phyloP scores from a whole-genome alignment of 148 eudicot species.

The Arbutus unedo region DNA sequence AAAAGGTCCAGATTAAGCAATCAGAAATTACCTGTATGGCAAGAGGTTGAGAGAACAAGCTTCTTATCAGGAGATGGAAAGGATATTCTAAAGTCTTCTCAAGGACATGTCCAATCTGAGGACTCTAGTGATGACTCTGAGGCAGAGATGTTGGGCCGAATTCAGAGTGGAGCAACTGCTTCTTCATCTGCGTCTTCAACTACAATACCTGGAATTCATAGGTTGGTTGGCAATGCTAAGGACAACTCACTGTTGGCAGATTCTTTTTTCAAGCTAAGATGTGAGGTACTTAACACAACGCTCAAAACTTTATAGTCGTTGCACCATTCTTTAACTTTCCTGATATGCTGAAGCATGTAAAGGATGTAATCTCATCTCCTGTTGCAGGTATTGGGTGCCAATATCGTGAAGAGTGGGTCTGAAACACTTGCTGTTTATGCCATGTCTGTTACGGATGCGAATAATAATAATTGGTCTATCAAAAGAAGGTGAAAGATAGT shows the following conservation, averaged over 20 bases:
- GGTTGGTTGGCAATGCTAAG: slow-evolving; percentile 32
- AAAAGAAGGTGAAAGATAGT: slow-evolving; percentile 75
- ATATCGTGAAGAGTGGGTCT: slow-evolving; percentile 88
- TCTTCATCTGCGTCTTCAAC: slow-evolving; percentile 58
- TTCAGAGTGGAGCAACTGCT: slow-evolving; percentile 63
- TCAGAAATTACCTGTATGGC: slow-evolving; percentile 61
- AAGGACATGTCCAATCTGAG: slow-evolving; percentile 49
- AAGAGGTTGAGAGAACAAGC: slow-evolving; percentile 90
- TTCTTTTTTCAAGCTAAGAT: slow-evolving; percentile 84
- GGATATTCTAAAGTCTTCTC: slow-evolving; percentile 54
- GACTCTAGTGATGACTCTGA: slow-evolving; percentile 86
- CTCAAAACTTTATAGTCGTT: not conserved
- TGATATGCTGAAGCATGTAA: slow-evolving; percentile 2
- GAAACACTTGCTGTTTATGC: slow-evolving; percentile 85
- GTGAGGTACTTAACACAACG: slow-evolving; percentile 63
- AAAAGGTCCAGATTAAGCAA: slow-evolving; percentile 53
- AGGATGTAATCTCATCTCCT: slow-evolving; percentile 20
- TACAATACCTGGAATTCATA: slow-evolving; percentile 46
- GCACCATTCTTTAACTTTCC: not conserved
- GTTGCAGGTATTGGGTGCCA: slow-evolving; percentile 86
- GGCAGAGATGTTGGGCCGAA: slow-evolving; percentile 56
- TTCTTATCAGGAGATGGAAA: slow-evolving; percentile 70
- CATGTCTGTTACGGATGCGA: slow-evolving; percentile 82
- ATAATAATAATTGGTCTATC: slow-evolving; percentile 85
- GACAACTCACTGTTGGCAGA: slow-evolving; percentile 53